Percentiles rank a stretch among this genome's conserved stretches.
These are phyloP conservation scores for Populus davidiana DNA, from an alignment of 345 rosid species.

Conservation along the genomic window DNA sequence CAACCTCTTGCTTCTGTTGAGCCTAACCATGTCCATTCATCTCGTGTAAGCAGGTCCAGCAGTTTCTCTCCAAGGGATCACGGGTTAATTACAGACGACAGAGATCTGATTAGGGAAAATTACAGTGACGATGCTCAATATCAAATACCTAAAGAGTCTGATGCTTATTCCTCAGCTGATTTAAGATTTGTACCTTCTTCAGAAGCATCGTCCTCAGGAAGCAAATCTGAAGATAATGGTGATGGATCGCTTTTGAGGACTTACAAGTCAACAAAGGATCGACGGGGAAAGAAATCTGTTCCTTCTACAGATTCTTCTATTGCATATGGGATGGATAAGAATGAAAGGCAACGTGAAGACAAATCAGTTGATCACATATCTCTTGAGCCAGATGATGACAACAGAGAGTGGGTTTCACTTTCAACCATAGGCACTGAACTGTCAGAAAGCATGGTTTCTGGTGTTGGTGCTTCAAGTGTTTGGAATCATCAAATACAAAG, in stretches of 20 bases:
- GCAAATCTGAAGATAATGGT: constrained; percentile 17
- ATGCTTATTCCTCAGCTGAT: background rate
- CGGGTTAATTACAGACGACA: background rate
- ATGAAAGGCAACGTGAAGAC: background rate
- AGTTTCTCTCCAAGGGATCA: constrained; percentile 6
- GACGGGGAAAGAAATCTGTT: constrained; percentile 5
- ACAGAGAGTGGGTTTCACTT: constrained; percentile 4
- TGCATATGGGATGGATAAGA: constrained; percentile 7
- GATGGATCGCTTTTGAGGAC: constrained; percentile 4
- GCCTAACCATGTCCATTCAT: constrained; percentile 1
- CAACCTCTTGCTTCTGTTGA: constrained; percentile 2
- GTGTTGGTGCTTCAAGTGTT: constrained; percentile 2
- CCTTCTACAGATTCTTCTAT: constrained; percentile 1
- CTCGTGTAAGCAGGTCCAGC: constrained; percentile 3
- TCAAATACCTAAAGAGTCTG: background rate
- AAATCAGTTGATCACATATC: constrained; percentile 8
- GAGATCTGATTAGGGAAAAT: background rate
- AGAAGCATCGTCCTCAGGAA: constrained; percentile 6
- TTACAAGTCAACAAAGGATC: constrained; percentile 9
- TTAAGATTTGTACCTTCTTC: constrained; percentile 8
- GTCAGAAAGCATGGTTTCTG: constrained; percentile 6
- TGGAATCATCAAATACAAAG: constrained; percentile 9
- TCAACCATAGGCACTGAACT: constrained; percentile 6
- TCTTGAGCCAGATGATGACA: constrained; percentile 2
- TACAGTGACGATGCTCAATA: background rate